Evolutionary conservation across 768 basidiomycete genomes (phyloP).

Genomic region (Chalciporus piperatus): DNA sequence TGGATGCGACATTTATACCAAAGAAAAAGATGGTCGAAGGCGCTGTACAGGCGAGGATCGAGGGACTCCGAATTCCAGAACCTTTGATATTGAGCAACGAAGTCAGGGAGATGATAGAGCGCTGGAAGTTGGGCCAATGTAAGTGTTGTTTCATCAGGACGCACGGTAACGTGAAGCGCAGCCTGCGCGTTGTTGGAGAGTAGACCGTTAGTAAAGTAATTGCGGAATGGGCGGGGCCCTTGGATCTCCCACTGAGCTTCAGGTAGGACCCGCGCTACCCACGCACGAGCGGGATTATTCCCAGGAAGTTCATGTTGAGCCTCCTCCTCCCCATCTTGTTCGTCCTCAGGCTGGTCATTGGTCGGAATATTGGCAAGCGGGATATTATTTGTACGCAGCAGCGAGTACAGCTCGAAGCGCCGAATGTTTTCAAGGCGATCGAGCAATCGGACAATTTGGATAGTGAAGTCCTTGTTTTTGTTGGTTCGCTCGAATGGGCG

Average conservation of each 20-base stretch:
- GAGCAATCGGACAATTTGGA: constrained; percentile 33
- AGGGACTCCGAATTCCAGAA: too few species aligned
- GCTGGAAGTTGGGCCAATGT: not conserved
- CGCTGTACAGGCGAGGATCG: too few species aligned
- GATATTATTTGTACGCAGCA: not conserved
- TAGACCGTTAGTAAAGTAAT: not conserved
- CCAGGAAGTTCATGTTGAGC: not conserved
- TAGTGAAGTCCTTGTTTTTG: constrained; percentile 32
- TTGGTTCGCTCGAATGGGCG: constrained; percentile 22
- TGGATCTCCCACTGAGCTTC: not conserved
- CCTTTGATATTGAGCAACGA: not conserved
- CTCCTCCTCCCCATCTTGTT: too few species aligned
- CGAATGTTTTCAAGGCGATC: constrained; percentile 28
- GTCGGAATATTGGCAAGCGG: not conserved
- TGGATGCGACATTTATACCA: constrained; percentile 28
- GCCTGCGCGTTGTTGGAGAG: not conserved
- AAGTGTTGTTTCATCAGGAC: not conserved
- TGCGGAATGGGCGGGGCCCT: not conserved
- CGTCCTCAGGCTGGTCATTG: too few species aligned
- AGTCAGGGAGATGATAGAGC: constrained; percentile 25
- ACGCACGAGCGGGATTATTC: not conserved
- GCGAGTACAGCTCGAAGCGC: constrained; percentile 18
- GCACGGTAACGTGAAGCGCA: not conserved
- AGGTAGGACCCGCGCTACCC: not conserved
- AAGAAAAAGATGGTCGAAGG: not conserved